Conservation (phyloP, 164 flowering plant genomes). For the Magnolia kwangsiensis region DNA sequence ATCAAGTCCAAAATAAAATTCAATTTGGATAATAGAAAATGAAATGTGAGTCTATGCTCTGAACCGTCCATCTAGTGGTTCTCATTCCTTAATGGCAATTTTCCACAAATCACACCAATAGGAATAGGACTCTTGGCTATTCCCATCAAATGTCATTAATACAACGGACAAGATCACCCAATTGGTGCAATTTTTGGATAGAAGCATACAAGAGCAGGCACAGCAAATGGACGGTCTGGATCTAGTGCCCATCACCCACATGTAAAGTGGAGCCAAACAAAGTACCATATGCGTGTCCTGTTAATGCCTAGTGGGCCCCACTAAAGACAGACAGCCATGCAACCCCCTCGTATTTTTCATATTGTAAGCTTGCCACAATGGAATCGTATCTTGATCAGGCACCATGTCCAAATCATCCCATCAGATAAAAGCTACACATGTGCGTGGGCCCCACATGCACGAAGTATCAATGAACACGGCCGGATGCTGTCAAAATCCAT, state of each 20-base stretch:
- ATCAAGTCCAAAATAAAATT: too few relatives aligned
- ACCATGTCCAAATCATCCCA: neutral
- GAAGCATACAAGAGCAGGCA: neutral
- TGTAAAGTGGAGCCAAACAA: neutral
- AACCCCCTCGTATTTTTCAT: conserved; percentile 1
- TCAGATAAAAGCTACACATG: conserved; percentile 1
- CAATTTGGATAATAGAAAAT: too few relatives aligned
- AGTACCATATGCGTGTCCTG: neutral
- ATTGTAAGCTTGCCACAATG: conserved; percentile 6
- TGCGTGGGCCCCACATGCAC: neutral
- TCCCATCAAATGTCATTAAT: too few relatives aligned
- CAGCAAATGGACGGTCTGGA: neutral
- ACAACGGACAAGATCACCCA: too few relatives aligned
- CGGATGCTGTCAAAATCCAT: neutral
- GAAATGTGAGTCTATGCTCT: too few relatives aligned
- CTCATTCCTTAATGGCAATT: too few relatives aligned
- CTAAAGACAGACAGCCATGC: conserved; percentile 1
- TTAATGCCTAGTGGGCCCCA: neutral
- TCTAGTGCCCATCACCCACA: neutral
- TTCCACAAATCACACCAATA: too few relatives aligned
- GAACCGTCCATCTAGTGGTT: too few relatives aligned
- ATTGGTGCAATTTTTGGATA: neutral
- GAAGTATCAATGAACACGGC: neutral
- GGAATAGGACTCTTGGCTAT: too few relatives aligned
- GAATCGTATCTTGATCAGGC: conserved; percentile 6